A percentile compares a stretch with the other conserved stretches of the same genome.
These are phyloP conservation scores for Gracilariopsis chorda DNA, from an alignment of 23 red algal genomes.

Conservation along the genomic window DNA sequence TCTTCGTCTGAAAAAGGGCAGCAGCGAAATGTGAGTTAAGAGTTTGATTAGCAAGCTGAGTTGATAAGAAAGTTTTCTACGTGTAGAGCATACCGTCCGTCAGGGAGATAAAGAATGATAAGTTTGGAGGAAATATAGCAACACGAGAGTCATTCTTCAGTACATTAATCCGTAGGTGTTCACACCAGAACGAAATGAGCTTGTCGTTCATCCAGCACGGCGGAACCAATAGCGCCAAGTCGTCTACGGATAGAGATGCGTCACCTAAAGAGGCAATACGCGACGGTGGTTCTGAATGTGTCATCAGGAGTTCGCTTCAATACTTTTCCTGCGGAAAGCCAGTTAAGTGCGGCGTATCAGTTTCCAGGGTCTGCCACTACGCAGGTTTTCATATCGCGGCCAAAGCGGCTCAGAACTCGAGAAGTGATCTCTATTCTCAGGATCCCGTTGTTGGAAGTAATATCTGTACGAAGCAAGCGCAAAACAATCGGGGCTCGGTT, in stretches of 20 bases:
- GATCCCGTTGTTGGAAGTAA: too few species aligned
- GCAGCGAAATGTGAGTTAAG: not conserved
- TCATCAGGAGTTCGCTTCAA: too few species aligned
- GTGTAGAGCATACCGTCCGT: constrained; percentile 22
- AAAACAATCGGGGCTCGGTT: too few species aligned
- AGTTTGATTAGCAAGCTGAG: not conserved
- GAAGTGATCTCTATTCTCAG: too few species aligned
- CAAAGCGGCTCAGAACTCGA: too few species aligned
- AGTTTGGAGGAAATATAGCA: constrained; percentile 48
- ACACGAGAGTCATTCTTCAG: constrained; percentile 24
- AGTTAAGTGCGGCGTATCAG: too few species aligned
- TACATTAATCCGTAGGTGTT: constrained; percentile 37
- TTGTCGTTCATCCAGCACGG: constrained; percentile 80
- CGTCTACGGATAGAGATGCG: constrained; percentile 36
- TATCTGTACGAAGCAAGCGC: too few species aligned
- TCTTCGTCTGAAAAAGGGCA: not conserved
- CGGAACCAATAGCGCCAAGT: constrained; percentile 65
- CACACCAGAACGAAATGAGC: constrained; percentile 78
- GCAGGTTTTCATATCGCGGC: too few species aligned
- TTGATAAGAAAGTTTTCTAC: not conserved
- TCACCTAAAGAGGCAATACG: constrained; percentile 48
- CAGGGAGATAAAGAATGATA: constrained; percentile 57
- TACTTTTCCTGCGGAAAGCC: too few species aligned
- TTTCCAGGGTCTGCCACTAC: too few species aligned
- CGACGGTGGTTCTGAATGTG: not conserved